Evolutionary conservation across 1,284 basidiomycete genomes (phyloP), one percentile per base, ranked within the genome.

Genomic region (Wolfiporia cocos): DNA sequence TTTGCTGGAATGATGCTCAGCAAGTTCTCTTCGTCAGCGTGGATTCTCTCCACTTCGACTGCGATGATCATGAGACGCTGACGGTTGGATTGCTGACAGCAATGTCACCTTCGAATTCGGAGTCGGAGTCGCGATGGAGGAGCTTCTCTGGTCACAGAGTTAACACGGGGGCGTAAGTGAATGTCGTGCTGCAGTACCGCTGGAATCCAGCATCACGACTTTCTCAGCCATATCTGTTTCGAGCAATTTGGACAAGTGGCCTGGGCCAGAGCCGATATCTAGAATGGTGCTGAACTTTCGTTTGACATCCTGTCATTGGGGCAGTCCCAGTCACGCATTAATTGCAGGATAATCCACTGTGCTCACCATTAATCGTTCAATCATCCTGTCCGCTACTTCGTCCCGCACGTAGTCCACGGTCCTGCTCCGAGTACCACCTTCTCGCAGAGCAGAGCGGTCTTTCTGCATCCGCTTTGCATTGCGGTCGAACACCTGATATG

Each of bases 201-300:
- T 94, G 34, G 84, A 79, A 52, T 99, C 96, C 39, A 96, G 67
- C 86, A 99, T 90, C 34, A 89, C 72, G 11, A 85, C 78, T 58
- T 86, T 90, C 54, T 77, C 67, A 1, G 85, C 81, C 49, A 81
- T 82, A 35, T 81, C 69, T 3, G 70, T 65, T 54, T 92, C 90
- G 24, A 99, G 59, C 23, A 94, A 70, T 58, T 86, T 91, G 1
- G 92, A 81, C 51, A 99, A 81, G 64, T 94, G 91, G 2, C 95
- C 95, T 1, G 95, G 73, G n/a, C 95, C 94, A n/a, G 91, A 83
- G 1, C 93, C 91, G 18, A 98, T 68, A 64, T 99, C 96, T 12
- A 99, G 69, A 17, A 99, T 72, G 2, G 78, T 75, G 35, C 73
- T 68, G 54, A 94, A 96, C 31, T 79, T 83, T 30, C 85, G 76